Conservation (phyloP, 192 early-diverging fungal genomes). For the Tieghemiomyces parasiticus region DNA sequence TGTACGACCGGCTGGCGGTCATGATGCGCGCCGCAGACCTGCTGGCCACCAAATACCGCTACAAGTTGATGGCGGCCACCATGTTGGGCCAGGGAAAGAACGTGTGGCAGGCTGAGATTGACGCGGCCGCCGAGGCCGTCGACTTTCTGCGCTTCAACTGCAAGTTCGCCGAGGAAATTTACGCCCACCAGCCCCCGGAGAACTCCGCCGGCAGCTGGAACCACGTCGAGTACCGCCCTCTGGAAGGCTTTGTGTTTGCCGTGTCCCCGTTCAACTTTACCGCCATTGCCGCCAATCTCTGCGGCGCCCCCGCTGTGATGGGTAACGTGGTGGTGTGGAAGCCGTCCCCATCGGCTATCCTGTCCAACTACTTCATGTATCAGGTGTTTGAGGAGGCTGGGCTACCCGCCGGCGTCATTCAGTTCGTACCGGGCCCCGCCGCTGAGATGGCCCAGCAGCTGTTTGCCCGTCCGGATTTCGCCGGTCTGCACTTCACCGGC, state of each 20-base stretch:
- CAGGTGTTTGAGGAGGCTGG: slow-evolving; percentile 91
- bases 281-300: slow-evolving; percentile 94
- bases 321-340: slow-evolving; percentile 98
- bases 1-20: slow-evolving; percentile 87
- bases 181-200: slow-evolving; percentile 80
- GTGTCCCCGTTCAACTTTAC: slow-evolving; percentile 99
- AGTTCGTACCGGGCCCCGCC: slow-evolving; percentile 90
- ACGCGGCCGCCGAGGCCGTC: slow-evolving; percentile 84
- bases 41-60: slow-evolving; percentile 76
- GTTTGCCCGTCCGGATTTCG: slow-evolving; percentile 81
- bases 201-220: slow-evolving; percentile 82
- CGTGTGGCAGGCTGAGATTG: slow-evolving; percentile 98
- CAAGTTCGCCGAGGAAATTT: slow-evolving; percentile 87
- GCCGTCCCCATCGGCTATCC: slow-evolving; percentile 73
- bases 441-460: slow-evolving; percentile 61
- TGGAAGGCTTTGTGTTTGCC: slow-evolving; percentile 97
- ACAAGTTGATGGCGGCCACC: slow-evolving; percentile 81
- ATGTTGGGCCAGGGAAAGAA: slow-evolving; percentile 99
- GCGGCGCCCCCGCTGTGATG: slow-evolving; percentile 87
- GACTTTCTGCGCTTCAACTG: slow-evolving; percentile 96
- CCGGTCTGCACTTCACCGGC: slow-evolving; percentile 94
- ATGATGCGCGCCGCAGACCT: slow-evolving; percentile 98
- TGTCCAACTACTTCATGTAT: slow-evolving; percentile 82
- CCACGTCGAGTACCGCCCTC: slow-evolving; percentile 83
- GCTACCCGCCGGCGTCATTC: slow-evolving; percentile 90